phyloP scores from a whole-genome alignment of 352 stramenopile species.

The Pythium utonaiense region DNA sequence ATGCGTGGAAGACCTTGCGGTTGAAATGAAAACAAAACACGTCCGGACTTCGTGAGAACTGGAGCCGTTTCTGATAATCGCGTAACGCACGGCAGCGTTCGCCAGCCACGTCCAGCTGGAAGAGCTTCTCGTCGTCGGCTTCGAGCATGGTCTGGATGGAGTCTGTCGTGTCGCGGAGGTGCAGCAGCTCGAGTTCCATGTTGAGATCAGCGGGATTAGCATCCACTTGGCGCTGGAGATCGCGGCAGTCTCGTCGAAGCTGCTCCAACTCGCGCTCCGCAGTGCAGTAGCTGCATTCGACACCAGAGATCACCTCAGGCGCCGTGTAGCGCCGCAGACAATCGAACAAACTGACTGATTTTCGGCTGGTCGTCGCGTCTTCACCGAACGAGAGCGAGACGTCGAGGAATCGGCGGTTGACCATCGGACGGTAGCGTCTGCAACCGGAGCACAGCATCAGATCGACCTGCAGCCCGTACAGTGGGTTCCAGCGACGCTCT shows the following conservation, averaged over 20 bases:
- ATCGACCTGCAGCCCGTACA: constrained; percentile 79
- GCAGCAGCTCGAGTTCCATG: constrained; percentile 46
- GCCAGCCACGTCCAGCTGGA: constrained; percentile 22
- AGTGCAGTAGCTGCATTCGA: constrained; percentile 77
- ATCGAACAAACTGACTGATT: constrained; percentile 42
- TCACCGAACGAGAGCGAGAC: constrained; percentile 69
- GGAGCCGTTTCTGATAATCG: constrained; percentile 60
- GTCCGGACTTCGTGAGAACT: constrained; percentile 76
- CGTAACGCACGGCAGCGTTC: constrained; percentile 34
- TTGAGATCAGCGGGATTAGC: constrained; percentile 15
- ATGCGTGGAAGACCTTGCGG: constrained; percentile 76
- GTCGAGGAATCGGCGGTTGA: constrained; percentile 73
- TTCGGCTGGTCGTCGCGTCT: constrained; percentile 21
- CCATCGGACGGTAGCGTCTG: constrained; percentile 58
- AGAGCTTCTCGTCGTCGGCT: constrained; percentile 17
- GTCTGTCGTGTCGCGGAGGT: constrained; percentile 64
- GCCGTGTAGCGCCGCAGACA: constrained; percentile 66
- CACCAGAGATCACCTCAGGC: constrained; percentile 61
- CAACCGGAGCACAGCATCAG: constrained; percentile 73
- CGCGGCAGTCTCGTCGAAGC: constrained; percentile 19
- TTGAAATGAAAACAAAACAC: constrained; percentile 89
- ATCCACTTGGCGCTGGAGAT: constrained; percentile 27
- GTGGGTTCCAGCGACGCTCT: constrained; percentile 65
- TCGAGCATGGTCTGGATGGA: constrained; percentile 52
- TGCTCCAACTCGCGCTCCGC: constrained; percentile 45